A percentile compares a stretch with the other conserved stretches of the same genome.
These are phyloP conservation scores for Alternaria dauci DNA, from an alignment of 2,329 filamentous ascomycete genomes.

Conservation along the genomic window DNA sequence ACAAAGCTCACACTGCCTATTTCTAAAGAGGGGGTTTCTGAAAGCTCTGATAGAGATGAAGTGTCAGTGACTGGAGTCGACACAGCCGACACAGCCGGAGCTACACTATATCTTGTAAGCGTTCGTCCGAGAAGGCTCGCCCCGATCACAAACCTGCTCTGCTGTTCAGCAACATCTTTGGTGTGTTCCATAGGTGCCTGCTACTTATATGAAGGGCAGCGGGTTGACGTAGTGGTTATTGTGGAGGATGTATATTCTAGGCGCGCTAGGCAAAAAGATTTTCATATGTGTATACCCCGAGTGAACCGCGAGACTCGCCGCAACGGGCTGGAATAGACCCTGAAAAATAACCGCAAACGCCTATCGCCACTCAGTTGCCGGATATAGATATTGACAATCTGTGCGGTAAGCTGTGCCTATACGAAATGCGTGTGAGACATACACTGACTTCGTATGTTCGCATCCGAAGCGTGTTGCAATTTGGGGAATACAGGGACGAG, in stretches of 20 bases:
- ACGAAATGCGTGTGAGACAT: no score
- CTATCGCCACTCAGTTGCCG: background rate
- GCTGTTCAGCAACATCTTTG: background rate
- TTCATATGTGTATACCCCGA: background rate
- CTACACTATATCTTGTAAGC: slow-evolving; percentile 1
- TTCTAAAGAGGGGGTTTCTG: background rate
- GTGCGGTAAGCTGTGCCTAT: background rate
- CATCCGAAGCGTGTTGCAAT: background rate
- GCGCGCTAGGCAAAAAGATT: background rate
- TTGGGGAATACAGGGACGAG: background rate
- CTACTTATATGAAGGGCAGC: background rate
- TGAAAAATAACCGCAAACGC: background rate
- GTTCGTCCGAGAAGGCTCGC: background rate
- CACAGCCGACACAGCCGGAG: background rate
- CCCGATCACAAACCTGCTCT: background rate
- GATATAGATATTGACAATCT: background rate
- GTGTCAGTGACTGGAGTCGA: background rate
- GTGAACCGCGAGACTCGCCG: background rate
- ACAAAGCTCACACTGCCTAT: background rate
- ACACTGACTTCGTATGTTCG: no score
- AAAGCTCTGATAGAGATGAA: background rate
- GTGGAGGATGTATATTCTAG: background rate
- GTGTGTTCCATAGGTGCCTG: background rate
- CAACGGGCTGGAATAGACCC: background rate
- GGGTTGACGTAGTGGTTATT: background rate